phyloP scores from a whole-genome alignment of 73 alveolate genomes.

The Paramecium biaurelia region DNA sequence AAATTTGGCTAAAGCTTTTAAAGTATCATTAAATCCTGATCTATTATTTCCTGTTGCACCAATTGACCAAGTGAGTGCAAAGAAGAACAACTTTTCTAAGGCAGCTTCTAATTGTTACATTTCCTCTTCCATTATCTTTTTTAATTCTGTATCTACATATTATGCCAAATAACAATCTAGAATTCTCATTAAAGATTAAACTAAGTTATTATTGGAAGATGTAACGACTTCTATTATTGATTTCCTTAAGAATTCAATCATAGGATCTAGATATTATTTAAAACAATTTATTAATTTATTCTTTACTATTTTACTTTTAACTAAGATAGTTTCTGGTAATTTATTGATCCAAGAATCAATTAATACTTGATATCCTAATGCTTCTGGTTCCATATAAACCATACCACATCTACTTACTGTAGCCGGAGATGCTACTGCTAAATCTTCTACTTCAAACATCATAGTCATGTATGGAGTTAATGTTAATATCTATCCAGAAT shows the following conservation, averaged over 20 bases:
- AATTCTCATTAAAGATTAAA: slow-evolving; percentile 81
- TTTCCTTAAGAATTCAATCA: slow-evolving; percentile 80
- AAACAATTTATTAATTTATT: slow-evolving; percentile 70
- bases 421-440: slow-evolving; percentile 99
- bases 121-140: slow-evolving; percentile 83
- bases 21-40: slow-evolving; percentile 81
- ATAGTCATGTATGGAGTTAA: slow-evolving; percentile 84
- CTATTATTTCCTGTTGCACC: slow-evolving; percentile 92
- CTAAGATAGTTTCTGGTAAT: slow-evolving; percentile 49
- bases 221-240: slow-evolving; percentile 87
- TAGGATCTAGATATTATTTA: slow-evolving; percentile 71
- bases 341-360: slow-evolving; percentile 56
- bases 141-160: slow-evolving; percentile 83
- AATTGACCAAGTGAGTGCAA: slow-evolving; percentile 90
- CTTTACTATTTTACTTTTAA: slow-evolving; percentile 56
- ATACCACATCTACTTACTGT: slow-evolving; percentile 99
- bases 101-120: slow-evolving; percentile 84
- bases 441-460: slow-evolving; percentile 96
- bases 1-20: slow-evolving; percentile 73
- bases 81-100: slow-evolving; percentile 82
- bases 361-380: slow-evolving; percentile 76
- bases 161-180: slow-evolving; percentile 87
- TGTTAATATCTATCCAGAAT: slow-evolving; percentile 81
- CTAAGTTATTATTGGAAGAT: slow-evolving; percentile 85
- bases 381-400: slow-evolving; percentile 99